Conservation (phyloP, 257 asterid genomes). For the Fraxinus pennsylvanica region DNA sequence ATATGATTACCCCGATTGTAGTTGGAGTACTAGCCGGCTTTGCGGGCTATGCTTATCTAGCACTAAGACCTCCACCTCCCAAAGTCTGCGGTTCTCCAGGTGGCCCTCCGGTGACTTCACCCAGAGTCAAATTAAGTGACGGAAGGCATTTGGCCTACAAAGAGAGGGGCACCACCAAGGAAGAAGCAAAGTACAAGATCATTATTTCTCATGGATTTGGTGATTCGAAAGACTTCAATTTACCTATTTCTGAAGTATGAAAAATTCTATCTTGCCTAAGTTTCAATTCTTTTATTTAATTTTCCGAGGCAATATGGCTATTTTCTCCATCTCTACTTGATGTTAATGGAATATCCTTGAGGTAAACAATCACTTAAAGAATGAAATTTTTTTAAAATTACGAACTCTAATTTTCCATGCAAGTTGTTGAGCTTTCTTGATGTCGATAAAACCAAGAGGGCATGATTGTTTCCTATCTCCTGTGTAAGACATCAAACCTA, state of each 20-base stretch:
- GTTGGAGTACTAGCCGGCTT: constrained; percentile 47
- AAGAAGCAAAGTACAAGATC: constrained; percentile 60
- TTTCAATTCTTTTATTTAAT: constrained; percentile 3
- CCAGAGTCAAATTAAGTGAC: constrained; percentile 62
- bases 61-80: constrained; percentile 62
- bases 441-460: neutral
- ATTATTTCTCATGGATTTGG: constrained; percentile 67
- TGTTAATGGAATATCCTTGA: neutral
- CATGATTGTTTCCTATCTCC: neutral
- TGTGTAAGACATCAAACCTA: neutral
- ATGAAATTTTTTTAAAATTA: neutral
- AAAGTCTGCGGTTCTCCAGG: constrained; percentile 70
- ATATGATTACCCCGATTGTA: constrained; percentile 54
- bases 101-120: constrained; percentile 74
- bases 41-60: constrained; percentile 58
- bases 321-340: neutral
- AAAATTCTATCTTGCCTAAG: constrained; percentile 4
- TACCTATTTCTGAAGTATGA: constrained; percentile 63
- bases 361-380: neutral
- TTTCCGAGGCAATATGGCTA: neutral
- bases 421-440: neutral
- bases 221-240: constrained; percentile 55
- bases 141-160: constrained; percentile 81
- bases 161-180: constrained; percentile 67
- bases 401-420: neutral